A percentile compares a stretch with the other conserved stretches of the same genome.
These are phyloP conservation scores for Mortierella sp. DNA, from an alignment of 371 early-diverging fungal species.

Conservation along the genomic window DNA sequence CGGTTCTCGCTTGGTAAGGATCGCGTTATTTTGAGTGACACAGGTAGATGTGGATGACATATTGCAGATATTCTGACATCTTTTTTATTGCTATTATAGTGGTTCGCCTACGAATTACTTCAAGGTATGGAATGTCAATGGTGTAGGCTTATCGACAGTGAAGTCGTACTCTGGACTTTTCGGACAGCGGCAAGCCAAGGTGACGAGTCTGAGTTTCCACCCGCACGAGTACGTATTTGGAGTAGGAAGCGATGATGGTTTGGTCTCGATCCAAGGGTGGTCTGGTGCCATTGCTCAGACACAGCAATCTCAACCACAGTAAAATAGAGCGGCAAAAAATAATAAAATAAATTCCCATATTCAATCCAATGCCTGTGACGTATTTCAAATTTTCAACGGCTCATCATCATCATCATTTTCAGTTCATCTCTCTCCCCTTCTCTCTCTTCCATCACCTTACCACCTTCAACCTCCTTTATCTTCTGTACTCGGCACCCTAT, in stretches of 20 bases:
- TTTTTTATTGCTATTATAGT: constrained; percentile 48
- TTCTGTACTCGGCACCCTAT: not conserved
- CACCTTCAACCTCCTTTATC: not conserved
- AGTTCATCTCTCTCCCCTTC: not conserved
- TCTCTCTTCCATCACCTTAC: not conserved
- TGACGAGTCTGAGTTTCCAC: constrained; percentile 49
- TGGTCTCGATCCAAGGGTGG: constrained; percentile 53
- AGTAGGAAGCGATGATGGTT: constrained; percentile 53
- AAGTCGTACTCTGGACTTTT: constrained; percentile 72
- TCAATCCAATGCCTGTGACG: not conserved
- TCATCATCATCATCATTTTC: not conserved
- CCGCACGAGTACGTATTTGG: constrained; percentile 57
- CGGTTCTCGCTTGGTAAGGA: constrained; percentile 75
- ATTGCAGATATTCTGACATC: not conserved
- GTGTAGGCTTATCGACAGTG: constrained; percentile 64
- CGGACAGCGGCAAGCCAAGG: constrained; percentile 46
- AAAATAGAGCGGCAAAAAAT: not conserved
- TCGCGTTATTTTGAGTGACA: not conserved
- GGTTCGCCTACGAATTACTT: constrained; percentile 74
- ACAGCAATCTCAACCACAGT: constrained; percentile 17
- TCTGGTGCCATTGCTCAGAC: constrained; percentile 21
- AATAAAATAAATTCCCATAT: not conserved
- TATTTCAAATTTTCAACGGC: not conserved
- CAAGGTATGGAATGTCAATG: constrained; percentile 75
- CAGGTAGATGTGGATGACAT: not conserved